Evolutionary conservation across 2,329 filamentous ascomycete genomes (phyloP).

Genomic region (Thelonectria blattea): DNA sequence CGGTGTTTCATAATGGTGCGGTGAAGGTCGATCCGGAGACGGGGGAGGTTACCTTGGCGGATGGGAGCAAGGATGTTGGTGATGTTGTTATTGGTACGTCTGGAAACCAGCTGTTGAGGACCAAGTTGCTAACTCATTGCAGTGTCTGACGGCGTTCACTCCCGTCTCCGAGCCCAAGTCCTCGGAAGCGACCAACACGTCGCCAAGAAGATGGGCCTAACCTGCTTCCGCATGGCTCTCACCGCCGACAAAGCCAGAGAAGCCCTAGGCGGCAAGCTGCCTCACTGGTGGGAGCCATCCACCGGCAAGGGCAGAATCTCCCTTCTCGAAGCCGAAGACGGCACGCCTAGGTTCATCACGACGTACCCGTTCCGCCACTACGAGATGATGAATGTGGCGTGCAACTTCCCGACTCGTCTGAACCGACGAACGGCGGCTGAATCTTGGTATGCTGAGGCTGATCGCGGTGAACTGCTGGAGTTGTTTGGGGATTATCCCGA

Average conservation of each 20-base stretch:
- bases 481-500: conserved; percentile 10
- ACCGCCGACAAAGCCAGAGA: conserved; percentile 3
- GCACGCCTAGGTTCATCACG: conserved; percentile 12
- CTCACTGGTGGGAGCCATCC: conserved; percentile 10
- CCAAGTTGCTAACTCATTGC: no score
- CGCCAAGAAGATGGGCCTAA: conserved; percentile 13
- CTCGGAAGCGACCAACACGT: background rate
- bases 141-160: conserved; percentile 15
- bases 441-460: conserved; percentile 12
- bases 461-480: conserved; percentile 8
- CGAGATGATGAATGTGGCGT: conserved; percentile 14
- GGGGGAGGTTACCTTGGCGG: conserved; percentile 4
- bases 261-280: conserved; percentile 5
- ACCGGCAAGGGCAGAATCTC: conserved; percentile 10
- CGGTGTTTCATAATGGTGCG: conserved; percentile 8
- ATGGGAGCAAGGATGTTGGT: conserved; percentile 2
- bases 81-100: conserved; percentile 10
- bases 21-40: conserved; percentile 3
- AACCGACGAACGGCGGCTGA: conserved; percentile 5
- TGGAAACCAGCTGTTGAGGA: no score
- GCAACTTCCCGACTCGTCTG: conserved; percentile 11
- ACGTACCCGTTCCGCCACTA: conserved; percentile 7
- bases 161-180: background rate
- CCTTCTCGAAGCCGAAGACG: conserved; percentile 11
- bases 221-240: conserved; percentile 10